These are phyloP conservation scores for Hygrophila difformis DNA, from an alignment of 257 asterid genomes.

Conservation along the genomic window DNA sequence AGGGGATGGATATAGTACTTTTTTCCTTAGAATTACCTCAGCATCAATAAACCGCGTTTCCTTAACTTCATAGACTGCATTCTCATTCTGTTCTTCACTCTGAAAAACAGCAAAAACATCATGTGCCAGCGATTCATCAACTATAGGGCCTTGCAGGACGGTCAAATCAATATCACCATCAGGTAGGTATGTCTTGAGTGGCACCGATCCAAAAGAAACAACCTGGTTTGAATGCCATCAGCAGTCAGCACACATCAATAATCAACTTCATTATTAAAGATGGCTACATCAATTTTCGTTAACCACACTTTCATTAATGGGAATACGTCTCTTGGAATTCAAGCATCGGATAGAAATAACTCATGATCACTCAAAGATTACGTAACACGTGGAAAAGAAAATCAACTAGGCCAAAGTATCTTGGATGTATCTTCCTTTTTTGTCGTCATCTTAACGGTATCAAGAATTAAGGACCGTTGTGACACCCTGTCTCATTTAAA, in stretches of 20 bases:
- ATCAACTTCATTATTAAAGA: too few species aligned
- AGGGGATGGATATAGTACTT: background rate
- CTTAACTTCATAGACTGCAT: conserved; percentile 56
- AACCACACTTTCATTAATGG: too few species aligned
- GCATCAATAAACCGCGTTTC: conserved; percentile 82
- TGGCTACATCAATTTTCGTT: too few species aligned
- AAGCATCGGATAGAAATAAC: too few species aligned
- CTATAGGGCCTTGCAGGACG: conserved; percentile 34
- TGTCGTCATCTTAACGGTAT: too few species aligned
- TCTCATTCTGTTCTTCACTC: conserved; percentile 50
- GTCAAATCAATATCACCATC: conserved; percentile 97
- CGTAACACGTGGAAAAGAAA: too few species aligned
- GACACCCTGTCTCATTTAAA: too few species aligned
- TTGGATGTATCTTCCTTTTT: too few species aligned
- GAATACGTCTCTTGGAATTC: too few species aligned
- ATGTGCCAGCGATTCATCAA: conserved; percentile 48
- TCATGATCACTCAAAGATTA: too few species aligned
- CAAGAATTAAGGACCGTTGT: too few species aligned
- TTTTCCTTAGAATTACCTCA: conserved; percentile 33
- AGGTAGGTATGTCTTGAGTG: conserved; percentile 88
- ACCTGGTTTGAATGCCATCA: conserved; percentile 33
- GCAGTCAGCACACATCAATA: background rate
- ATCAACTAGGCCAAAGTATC: too few species aligned
- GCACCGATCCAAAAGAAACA: conserved; percentile 89
- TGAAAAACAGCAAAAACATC: conserved; percentile 56